A percentile compares a stretch with the other conserved stretches of the same genome.
Evolutionary conservation across 2,329 filamentous ascomycete species (phyloP).

Genomic region (Aspergillus niger): DNA sequence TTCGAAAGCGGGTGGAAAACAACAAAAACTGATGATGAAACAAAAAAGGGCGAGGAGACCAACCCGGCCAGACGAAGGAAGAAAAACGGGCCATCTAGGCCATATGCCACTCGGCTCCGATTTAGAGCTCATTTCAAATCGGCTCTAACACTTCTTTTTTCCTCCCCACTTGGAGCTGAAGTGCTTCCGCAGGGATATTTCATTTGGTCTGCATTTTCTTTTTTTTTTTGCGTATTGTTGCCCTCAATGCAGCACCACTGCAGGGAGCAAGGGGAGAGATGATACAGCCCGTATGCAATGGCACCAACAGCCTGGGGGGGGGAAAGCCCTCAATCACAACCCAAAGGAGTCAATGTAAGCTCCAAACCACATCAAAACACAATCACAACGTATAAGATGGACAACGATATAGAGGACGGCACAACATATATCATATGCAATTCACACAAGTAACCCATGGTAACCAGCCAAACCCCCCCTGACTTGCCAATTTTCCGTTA

Average conservation of each 20-base stretch:
- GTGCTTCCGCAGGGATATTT: not conserved
- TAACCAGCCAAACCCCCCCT: constrained; percentile 18
- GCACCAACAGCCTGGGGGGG: not conserved
- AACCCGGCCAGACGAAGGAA: not conserved
- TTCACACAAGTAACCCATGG: constrained; percentile 22
- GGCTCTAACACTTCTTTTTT: constrained; percentile 13
- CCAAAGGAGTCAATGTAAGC: not conserved
- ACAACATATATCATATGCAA: constrained; percentile 23
- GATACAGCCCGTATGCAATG: not conserved
- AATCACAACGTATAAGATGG: constrained; percentile 10
- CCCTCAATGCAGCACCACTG: not conserved
- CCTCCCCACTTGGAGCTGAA: not conserved
- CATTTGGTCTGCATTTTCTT: not conserved
- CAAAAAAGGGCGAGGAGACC: constrained; percentile 10
- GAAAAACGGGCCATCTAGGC: constrained; percentile 2
- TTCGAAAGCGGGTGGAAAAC: constrained; percentile 17
- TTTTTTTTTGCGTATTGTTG: not conserved
- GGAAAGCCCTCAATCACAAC: not conserved
- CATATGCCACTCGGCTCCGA: not conserved
- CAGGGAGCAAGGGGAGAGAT: not conserved
- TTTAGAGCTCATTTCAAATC: constrained; percentile 10
- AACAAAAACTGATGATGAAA: constrained; percentile 9
- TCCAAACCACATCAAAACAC: not conserved
- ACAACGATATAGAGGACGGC: constrained; percentile 13
- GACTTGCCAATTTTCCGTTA: constrained; percentile 23